These are phyloP conservation scores for Skeletonema costatum DNA, from an alignment of 108 stramenopile species.

Conservation along the genomic window DNA sequence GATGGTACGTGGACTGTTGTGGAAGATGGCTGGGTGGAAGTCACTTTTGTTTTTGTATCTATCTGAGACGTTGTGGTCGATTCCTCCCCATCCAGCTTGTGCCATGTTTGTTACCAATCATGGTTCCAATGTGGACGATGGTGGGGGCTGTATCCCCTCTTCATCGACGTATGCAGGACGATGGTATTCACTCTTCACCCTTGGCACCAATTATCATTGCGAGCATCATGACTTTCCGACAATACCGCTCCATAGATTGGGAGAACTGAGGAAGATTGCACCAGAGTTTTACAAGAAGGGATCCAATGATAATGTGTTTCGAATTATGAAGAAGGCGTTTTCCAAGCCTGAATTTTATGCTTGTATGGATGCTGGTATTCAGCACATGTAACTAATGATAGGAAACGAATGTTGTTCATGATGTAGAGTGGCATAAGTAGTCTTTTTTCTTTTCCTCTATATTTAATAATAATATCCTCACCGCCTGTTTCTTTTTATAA, in stretches of 20 bases:
- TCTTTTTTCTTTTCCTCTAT: not conserved
- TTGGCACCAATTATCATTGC: constrained; percentile 81
- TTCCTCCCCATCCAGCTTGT: constrained; percentile 82
- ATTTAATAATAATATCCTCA: not conserved
- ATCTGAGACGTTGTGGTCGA: constrained; percentile 73
- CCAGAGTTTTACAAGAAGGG: constrained; percentile 72
- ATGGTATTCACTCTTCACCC: constrained; percentile 60
- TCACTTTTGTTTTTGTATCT: constrained; percentile 66
- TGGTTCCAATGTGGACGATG: constrained; percentile 38
- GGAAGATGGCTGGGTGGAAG: constrained; percentile 65
- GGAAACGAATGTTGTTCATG: not conserved
- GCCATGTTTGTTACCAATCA: constrained; percentile 88
- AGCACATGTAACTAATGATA: not conserved
- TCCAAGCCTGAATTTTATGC: constrained; percentile 77
- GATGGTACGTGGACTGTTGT: constrained; percentile 43
- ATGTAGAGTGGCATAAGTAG: not conserved
- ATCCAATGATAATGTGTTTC: constrained; percentile 52
- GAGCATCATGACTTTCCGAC: constrained; percentile 90
- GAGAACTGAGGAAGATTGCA: constrained; percentile 63
- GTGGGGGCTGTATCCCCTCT: constrained; percentile 52
- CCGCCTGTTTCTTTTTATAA: not conserved
- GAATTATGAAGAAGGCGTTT: constrained; percentile 68
- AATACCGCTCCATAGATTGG: constrained; percentile 71
- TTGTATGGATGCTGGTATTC: constrained; percentile 61
- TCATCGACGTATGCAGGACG: constrained; percentile 71